Percentiles rank a stretch among this genome's conserved stretches.
phyloP scores from a whole-genome alignment of 73 alveolate genomes.

The Strombidium stylifer region DNA sequence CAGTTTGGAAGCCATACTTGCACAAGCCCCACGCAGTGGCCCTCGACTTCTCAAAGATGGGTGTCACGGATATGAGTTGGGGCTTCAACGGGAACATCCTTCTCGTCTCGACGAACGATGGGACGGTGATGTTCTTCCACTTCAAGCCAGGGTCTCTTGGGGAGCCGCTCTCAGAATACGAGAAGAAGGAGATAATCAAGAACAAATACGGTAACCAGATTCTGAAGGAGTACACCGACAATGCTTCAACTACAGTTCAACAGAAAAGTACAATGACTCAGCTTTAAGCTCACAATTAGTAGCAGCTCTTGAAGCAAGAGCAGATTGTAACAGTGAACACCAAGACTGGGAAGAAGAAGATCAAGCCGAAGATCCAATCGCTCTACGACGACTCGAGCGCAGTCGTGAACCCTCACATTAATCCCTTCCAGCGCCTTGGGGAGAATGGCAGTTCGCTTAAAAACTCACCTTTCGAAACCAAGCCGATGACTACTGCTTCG shows the following conservation, averaged over 20 bases:
- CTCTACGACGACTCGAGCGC: conserved; percentile 7
- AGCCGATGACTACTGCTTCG: too few species aligned
- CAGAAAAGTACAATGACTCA: background rate
- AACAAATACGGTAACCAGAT: conserved; percentile 40
- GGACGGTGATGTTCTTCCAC: conserved; percentile 37
- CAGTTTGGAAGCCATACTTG: conserved; percentile 58
- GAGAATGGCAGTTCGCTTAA: background rate
- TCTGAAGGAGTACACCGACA: conserved; percentile 34
- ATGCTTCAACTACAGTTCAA: background rate
- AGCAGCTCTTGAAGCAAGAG: conserved; percentile 1
- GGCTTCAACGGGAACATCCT: conserved; percentile 55
- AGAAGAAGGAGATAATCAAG: conserved; percentile 32
- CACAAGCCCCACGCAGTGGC: conserved; percentile 32
- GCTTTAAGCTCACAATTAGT: conserved; percentile 2
- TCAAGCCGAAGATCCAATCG: conserved; percentile 8
- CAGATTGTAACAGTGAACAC: background rate
- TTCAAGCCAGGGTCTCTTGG: conserved; percentile 48
- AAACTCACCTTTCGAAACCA: background rate
- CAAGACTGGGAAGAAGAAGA: conserved; percentile 20
- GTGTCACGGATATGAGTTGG: conserved; percentile 67
- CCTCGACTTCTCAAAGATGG: conserved; percentile 39
- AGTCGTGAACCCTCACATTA: conserved; percentile 17
- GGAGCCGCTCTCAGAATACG: conserved; percentile 38
- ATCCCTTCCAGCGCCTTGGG: conserved; percentile 6
- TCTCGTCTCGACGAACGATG: conserved; percentile 59